Conservation (phyloP, 2,329 filamentous ascomycete genomes). For the Pseudogymnoascus sp. region DNA sequence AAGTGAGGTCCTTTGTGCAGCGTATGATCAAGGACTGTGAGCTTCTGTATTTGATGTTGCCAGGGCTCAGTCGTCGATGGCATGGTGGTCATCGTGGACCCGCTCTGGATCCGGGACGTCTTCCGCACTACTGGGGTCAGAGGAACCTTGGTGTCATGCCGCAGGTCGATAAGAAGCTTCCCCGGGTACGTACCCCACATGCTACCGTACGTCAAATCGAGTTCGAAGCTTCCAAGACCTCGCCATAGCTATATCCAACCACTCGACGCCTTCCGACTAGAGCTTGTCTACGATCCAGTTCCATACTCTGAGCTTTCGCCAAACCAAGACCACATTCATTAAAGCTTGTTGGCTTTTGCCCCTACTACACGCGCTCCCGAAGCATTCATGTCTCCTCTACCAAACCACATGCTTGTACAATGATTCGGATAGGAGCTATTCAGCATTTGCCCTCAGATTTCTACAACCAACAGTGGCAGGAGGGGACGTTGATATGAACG, state of each 20-base stretch:
- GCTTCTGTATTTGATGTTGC: background rate
- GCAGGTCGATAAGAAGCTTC: background rate
- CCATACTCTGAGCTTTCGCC: background rate
- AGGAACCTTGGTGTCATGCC: constrained; percentile 7
- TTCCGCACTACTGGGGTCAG: constrained; percentile 7
- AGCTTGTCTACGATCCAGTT: background rate
- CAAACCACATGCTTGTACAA: constrained; percentile 1
- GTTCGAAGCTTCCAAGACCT: background rate
- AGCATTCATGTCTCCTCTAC: background rate
- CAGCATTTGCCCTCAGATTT: background rate
- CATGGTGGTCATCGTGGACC: constrained; percentile 5
- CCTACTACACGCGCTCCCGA: background rate
- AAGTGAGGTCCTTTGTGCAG: constrained; percentile 1
- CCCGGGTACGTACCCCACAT: constrained; percentile 4
- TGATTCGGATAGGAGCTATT: constrained; percentile 1
- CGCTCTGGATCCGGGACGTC: constrained; percentile 6
- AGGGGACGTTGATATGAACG: background rate
- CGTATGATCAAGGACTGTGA: background rate
- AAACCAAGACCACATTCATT: background rate
- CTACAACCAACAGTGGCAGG: background rate
- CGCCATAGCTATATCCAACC: background rate
- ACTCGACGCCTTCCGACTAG: background rate
- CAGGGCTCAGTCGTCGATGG: background rate
- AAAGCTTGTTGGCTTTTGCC: background rate
- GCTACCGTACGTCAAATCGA: constrained; percentile 5